phyloP scores from a whole-genome alignment of 805 yeast species.

The Pichia kluyveri region DNA sequence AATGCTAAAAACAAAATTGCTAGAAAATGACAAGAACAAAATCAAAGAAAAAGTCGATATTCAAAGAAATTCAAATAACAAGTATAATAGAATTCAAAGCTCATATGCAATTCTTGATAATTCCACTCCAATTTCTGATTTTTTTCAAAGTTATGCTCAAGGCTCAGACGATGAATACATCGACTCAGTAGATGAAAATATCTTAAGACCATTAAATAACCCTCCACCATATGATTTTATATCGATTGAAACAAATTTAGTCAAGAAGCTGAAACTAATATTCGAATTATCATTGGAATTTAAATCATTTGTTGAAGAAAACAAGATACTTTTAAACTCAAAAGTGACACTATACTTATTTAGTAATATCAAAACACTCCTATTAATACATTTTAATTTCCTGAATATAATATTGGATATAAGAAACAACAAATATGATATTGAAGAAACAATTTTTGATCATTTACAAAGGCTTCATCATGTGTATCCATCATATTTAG shows the following conservation, averaged over 20 bases:
- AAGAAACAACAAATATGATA: constrained; percentile 3
- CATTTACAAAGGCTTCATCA: constrained; percentile 16
- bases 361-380: constrained; percentile 13
- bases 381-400: constrained; percentile 10
- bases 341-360: constrained; percentile 14
- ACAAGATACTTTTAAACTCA: constrained; percentile 15
- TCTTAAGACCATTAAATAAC: constrained; percentile 1
- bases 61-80: not conserved
- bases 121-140: not conserved
- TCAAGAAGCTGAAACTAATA: constrained; percentile 4
- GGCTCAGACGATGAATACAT: not conserved
- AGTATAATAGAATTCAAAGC: not conserved
- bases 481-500: constrained; percentile 20
- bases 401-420: constrained; percentile 5
- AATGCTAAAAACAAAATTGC: not conserved
- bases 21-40: constrained; percentile 1
- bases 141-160: not conserved
- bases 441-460: constrained; percentile 12
- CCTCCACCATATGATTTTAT: constrained; percentile 7
- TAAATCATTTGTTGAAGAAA: constrained; percentile 1
- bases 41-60: not conserved
- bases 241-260: constrained; percentile 2
- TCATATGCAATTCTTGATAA: no score
- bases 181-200: not conserved
- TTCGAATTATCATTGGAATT: constrained; percentile 4